A percentile compares a stretch with the other conserved stretches of the same genome.
phyloP scores from a whole-genome alignment of 1,139 yeast genomes.

The Pichia sp. region DNA sequence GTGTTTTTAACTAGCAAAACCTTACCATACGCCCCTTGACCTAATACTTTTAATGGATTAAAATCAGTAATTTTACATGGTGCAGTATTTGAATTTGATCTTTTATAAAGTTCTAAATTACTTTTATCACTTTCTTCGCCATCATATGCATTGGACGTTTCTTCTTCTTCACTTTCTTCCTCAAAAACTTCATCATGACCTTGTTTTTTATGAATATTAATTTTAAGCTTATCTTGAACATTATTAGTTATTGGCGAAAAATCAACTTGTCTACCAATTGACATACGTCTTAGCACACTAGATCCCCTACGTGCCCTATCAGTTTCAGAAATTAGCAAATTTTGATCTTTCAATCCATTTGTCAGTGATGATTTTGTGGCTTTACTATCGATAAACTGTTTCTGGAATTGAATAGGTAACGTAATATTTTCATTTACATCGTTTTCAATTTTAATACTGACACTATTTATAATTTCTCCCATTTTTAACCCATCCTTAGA shows the following conservation, averaged over 20 bases:
- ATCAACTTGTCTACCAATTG: slow-evolving; percentile 17
- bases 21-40: slow-evolving; percentile 89
- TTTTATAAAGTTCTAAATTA: slow-evolving; percentile 6
- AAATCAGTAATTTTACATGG: slow-evolving; percentile 50
- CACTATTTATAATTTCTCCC: background rate
- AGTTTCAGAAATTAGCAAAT: background rate
- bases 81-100: slow-evolving; percentile 13
- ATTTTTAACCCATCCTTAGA: background rate
- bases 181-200: slow-evolving; percentile 12
- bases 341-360: background rate
- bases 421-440: background rate
- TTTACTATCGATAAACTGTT: background rate
- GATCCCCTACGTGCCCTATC: slow-evolving; percentile 14
- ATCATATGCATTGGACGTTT: slow-evolving; percentile 11
- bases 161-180: slow-evolving; percentile 11
- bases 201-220: slow-evolving; percentile 3
- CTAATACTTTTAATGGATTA: slow-evolving; percentile 73
- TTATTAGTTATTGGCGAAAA: background rate
- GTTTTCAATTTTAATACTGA: background rate
- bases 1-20: slow-evolving; percentile 70
- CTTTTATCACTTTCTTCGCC: background rate
- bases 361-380: background rate
- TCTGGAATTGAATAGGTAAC: background rate
- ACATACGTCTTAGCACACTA: slow-evolving; percentile 21
- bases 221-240: background rate